Evolutionary conservation across 805 yeast species (phyloP).

Genomic region (Phaffomyces opuntiae): DNA sequence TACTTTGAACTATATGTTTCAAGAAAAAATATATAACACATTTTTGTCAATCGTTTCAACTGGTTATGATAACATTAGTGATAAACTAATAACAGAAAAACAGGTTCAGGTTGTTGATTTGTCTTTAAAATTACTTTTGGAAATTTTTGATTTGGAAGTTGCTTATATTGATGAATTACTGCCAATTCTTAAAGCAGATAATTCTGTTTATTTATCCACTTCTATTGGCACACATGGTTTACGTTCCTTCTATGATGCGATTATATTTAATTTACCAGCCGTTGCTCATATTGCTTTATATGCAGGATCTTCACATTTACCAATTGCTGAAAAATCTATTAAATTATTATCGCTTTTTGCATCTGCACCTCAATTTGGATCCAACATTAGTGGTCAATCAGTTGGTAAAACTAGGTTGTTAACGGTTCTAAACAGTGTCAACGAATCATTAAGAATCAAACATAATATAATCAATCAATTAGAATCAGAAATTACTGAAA

Average conservation of each 20-base stretch:
- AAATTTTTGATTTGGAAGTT: conserved; percentile 46
- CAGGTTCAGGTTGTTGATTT: conserved; percentile 31
- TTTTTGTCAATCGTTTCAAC: conserved; percentile 49
- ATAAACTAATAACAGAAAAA: conserved; percentile 27
- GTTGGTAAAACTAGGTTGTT: conserved; percentile 54
- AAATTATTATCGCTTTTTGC: conserved; percentile 46
- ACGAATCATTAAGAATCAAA: conserved; percentile 70
- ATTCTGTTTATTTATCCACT: conserved; percentile 25
- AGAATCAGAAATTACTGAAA: conserved; percentile 36
- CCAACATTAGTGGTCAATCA: conserved; percentile 27
- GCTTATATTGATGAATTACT: conserved; percentile 50
- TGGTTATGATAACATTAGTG: conserved; percentile 53
- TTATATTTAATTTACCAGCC: conserved; percentile 62
- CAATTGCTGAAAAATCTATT: conserved; percentile 48
- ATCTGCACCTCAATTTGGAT: conserved; percentile 38
- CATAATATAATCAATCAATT: conserved; percentile 66
- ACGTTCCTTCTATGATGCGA: conserved; percentile 61
- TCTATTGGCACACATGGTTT: conserved; percentile 51
- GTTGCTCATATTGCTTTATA: conserved; percentile 72
- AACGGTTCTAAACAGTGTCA: conserved; percentile 65
- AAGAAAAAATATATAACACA: conserved; percentile 46
- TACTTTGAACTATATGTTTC: conserved; percentile 54
- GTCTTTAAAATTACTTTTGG: conserved; percentile 38
- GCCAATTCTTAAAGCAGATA: conserved; percentile 39
- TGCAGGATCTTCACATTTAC: conserved; percentile 48